Conservation (phyloP, 768 basidiomycete genomes). For the Tulasnella sp. region DNA sequence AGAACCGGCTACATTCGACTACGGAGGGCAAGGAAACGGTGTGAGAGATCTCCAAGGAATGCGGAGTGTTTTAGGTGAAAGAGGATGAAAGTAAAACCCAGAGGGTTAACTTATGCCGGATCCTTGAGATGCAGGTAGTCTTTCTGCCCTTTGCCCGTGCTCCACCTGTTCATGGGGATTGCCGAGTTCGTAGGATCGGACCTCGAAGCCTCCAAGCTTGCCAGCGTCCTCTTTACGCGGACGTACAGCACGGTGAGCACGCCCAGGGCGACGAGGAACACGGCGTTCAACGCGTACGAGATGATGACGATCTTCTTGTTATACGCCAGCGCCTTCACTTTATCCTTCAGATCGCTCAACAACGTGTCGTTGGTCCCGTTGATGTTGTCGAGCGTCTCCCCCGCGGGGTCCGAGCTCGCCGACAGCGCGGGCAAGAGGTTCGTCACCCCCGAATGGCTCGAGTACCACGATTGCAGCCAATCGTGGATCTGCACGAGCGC, state of each 20-base stretch:
- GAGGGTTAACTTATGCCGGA: no score
- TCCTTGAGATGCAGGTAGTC: not conserved
- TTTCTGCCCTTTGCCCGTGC: not conserved
- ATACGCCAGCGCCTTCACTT: not conserved
- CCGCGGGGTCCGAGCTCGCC: not conserved
- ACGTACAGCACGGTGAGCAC: not conserved
- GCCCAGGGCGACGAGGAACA: not conserved
- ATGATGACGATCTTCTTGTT: not conserved
- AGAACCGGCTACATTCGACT: no score
- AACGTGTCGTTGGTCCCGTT: not conserved
- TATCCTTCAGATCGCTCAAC: not conserved
- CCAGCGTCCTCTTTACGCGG: not conserved
- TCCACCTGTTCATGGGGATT: not conserved
- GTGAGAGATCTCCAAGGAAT: no score
- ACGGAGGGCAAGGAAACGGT: no score
- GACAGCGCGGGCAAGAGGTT: not conserved
- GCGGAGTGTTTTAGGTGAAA: no score
- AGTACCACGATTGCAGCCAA: slow-evolving; percentile 6
- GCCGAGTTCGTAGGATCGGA: not conserved
- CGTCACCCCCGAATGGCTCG: not conserved
- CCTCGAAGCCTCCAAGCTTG: not conserved
- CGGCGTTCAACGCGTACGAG: not conserved
- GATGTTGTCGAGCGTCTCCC: not conserved
- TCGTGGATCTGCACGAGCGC: not conserved
- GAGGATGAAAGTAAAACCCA: no score